Base-by-base conservation (phyloP, 257 asterid species). In the Jasminum sambac region DNA sequence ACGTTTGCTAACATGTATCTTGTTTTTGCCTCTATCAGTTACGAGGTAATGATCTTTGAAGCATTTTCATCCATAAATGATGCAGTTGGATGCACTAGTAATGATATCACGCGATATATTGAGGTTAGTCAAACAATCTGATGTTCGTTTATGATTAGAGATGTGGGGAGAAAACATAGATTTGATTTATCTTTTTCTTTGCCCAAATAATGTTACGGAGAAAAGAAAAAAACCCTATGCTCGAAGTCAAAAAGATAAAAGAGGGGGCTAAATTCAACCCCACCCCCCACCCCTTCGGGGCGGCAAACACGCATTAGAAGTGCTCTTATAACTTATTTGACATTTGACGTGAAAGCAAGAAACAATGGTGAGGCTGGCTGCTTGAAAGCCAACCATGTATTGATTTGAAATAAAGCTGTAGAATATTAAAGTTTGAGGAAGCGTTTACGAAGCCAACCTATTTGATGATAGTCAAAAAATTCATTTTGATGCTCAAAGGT, bases 11-110 rank as follows among this genome's bases (percentile, higher is more conserved):
- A 60, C 34, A 70, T 34, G 67, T 43, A 14, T 79, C 72, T 66
- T 58, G 62, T 55, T 30, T 81, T 77, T 76, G 21, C 9, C 69
- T 52, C 58, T 21, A 58, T 69, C 83, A 88, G 95, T 67, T 77
- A 80, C 71, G 37, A 36, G 55, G 64, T 67, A 23, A 69, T 82
- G 95, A 82, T 88, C 58, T 72, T 85, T 71, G 91, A 85, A 72
- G 95, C 95, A 66, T 66, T 88, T 68, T 66, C 85, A 66, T 71
- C 81, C 76, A 39, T 82, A 76, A 79, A 82, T 58, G 83, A 75
- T 65, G 70, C 75, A 72, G 72, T 40, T 72, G 95, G 89, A 78
- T 80, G 84, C 64, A 87, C 82, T 42, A 25, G 79, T 75, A 76
- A 75, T 57, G 78, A 83, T 59, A 84, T 88, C 75, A 36, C 73